phyloP scores from a whole-genome alignment of 2,329 filamentous ascomycete species.

The Penicillium sp. region DNA sequence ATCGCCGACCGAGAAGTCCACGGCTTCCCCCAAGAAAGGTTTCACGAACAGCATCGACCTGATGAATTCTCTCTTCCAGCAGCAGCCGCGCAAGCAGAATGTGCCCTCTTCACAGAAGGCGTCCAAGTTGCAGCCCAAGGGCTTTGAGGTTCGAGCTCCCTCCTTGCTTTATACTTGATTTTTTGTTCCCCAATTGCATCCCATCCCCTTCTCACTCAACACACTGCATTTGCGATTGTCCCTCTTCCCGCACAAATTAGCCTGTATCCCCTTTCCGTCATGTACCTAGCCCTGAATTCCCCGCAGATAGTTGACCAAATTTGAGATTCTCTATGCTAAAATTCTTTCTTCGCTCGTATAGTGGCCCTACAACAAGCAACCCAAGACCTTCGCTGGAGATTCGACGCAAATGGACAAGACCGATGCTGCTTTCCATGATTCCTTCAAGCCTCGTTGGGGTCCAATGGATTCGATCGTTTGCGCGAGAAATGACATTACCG shows the following conservation, averaged over 20 bases:
- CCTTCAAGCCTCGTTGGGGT: constrained; percentile 78
- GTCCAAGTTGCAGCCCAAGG: constrained; percentile 60
- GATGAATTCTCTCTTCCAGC: constrained; percentile 91
- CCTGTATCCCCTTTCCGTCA: constrained; percentile 10
- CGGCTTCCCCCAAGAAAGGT: constrained; percentile 53
- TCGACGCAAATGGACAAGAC: constrained; percentile 61
- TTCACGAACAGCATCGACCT: constrained; percentile 90
- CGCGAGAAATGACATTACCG: constrained; percentile 47
- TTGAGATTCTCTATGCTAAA: constrained; percentile 46
- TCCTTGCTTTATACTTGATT: constrained; percentile 34
- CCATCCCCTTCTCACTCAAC: constrained; percentile 31
- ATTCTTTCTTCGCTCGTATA: constrained; percentile 50
- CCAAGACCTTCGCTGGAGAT: constrained; percentile 67
- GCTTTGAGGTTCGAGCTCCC: constrained; percentile 82
- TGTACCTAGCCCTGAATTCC: constrained; percentile 24
- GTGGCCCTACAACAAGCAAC: constrained; percentile 84
- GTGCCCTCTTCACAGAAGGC: constrained; percentile 53
- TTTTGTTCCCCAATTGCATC: constrained; percentile 13
- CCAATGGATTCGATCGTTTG: constrained; percentile 73
- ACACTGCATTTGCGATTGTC: neutral
- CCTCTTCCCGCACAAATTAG: neutral
- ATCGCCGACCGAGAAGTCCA: constrained; percentile 30
- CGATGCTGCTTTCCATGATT: constrained; percentile 70
- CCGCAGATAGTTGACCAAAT: constrained; percentile 36
- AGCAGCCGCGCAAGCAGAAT: constrained; percentile 59